These are phyloP conservation scores for Pleurotus sapidus DNA, from an alignment of 768 basidiomycete genomes.

Conservation along the genomic window DNA sequence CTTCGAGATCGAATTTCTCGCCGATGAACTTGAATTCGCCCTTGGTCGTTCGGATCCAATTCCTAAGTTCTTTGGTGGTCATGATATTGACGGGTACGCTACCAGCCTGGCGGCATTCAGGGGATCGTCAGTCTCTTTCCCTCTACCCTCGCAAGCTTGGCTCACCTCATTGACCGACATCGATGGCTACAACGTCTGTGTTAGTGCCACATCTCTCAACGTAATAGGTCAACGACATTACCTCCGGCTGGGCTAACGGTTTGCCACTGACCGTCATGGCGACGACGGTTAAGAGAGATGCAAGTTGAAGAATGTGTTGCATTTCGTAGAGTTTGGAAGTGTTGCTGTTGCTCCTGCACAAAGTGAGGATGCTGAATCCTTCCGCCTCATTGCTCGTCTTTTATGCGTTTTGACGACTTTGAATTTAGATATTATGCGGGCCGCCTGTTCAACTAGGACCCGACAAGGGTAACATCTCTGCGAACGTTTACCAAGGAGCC, in stretches of 20 bases:
- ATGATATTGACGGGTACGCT: not conserved
- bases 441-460: too few species aligned
- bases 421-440: not conserved
- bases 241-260: not conserved
- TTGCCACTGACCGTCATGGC: not conserved
- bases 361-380: not conserved
- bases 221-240: not conserved
- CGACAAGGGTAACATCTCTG: too few species aligned
- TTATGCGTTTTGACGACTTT: not conserved
- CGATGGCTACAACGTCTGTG: not conserved
- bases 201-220: not conserved
- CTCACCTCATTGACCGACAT: not conserved
- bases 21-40: conserved; percentile 5
- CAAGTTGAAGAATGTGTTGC: not conserved
- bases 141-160: not conserved
- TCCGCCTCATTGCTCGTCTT: not conserved
- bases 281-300: not conserved
- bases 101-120: not conserved
- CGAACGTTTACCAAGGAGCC: too few species aligned
- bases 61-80: not conserved
- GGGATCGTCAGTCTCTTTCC: not conserved
- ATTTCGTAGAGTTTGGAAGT: not conserved
- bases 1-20: not conserved
- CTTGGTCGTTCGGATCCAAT: not conserved
- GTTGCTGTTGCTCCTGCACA: not conserved